Evolutionary conservation across 1,139 yeast species (phyloP).

Genomic region (Entelexis sorbosivorans): DNA sequence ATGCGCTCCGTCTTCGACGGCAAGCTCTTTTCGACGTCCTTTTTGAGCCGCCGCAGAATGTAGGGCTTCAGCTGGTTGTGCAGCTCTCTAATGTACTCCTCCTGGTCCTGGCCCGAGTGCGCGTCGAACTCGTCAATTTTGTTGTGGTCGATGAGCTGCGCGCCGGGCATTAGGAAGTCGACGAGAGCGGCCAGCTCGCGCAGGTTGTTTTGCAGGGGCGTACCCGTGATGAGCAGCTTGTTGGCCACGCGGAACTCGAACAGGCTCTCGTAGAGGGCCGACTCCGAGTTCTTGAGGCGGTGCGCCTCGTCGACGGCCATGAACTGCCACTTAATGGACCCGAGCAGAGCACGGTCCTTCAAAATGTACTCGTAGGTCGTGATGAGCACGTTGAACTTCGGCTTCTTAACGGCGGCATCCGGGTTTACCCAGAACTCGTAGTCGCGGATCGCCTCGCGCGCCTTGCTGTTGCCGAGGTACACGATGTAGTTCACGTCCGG

Average conservation of each 20-base stretch:
- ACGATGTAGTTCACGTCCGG: slow-evolving; percentile 90
- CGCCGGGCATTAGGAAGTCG: slow-evolving; percentile 93
- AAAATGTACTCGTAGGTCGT: slow-evolving; percentile 94
- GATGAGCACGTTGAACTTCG: slow-evolving; percentile 75
- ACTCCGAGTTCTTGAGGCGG: slow-evolving; percentile 85
- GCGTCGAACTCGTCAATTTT: slow-evolving; percentile 70
- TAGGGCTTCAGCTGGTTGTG: slow-evolving; percentile 82
- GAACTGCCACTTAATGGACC: slow-evolving; percentile 85
- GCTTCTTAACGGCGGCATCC: slow-evolving; percentile 39
- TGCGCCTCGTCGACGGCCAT: slow-evolving; percentile 98
- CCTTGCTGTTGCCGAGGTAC: slow-evolving; percentile 82
- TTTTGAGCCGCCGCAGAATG: slow-evolving; percentile 81
- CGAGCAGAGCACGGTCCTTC: slow-evolving; percentile 73
- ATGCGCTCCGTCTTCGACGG: slow-evolving; percentile 94
- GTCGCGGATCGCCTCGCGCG: slow-evolving; percentile 72
- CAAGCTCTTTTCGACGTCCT: slow-evolving; percentile 91
- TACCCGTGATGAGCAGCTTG: slow-evolving; percentile 87
- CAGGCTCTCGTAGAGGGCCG: slow-evolving; percentile 81
- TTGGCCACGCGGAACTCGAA: slow-evolving; percentile 73
- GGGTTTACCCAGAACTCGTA: slow-evolving; percentile 65
- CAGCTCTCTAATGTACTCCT: slow-evolving; percentile 71
- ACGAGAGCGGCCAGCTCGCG: slow-evolving; percentile 92
- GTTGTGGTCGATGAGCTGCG: slow-evolving; percentile 77
- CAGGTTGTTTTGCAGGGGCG: slow-evolving; percentile 92
- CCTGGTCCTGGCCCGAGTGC: slow-evolving; percentile 47